phyloP scores from a whole-genome alignment of 768 basidiomycete species.

The Lactarius deliciosus region DNA sequence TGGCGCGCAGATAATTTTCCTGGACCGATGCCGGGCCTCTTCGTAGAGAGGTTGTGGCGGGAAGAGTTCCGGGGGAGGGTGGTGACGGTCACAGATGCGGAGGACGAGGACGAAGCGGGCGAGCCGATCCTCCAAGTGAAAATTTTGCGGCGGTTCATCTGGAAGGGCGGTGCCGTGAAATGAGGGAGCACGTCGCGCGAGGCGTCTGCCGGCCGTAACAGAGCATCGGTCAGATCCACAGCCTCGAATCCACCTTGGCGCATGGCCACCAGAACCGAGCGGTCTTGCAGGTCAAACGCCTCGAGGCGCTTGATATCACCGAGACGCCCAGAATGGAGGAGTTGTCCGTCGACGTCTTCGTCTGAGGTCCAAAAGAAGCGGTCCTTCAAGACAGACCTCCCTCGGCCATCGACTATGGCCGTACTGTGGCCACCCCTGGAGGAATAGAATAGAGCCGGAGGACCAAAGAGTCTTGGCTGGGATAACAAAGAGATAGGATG shows the following conservation, averaged over 20 bases:
- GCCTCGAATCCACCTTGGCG: slow-evolving; percentile 84
- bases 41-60: slow-evolving; percentile 40
- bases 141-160: slow-evolving; percentile 65
- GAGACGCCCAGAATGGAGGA: slow-evolving; percentile 47
- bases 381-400: slow-evolving; percentile 79
- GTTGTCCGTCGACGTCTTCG: slow-evolving; percentile 46
- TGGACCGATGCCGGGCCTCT: slow-evolving; percentile 49
- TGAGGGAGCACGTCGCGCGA: slow-evolving; percentile 72
- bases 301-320: slow-evolving; percentile 84
- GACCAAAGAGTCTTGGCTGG: slow-evolving; percentile 82
- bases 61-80: slow-evolving; percentile 36
- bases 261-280: slow-evolving; percentile 80
- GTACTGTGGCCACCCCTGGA: slow-evolving; percentile 91
- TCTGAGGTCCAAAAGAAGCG: slow-evolving; percentile 79
- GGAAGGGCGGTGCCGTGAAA: slow-evolving; percentile 60
- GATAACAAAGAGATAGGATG: slow-evolving; percentile 71
- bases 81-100: neutral
- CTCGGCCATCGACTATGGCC: slow-evolving; percentile 82
- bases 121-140: slow-evolving; percentile 85
- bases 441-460: slow-evolving; percentile 83
- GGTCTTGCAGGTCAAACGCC: slow-evolving; percentile 73
- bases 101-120: slow-evolving; percentile 40
- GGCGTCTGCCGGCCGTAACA: slow-evolving; percentile 76
- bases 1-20: slow-evolving; percentile 50
- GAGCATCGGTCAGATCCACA: slow-evolving; percentile 75